Evolutionary conservation across 768 basidiomycete genomes (phyloP), one percentile per base, ranked within the genome.

Genomic region (Dictyophora rubrovolvata): DNA sequence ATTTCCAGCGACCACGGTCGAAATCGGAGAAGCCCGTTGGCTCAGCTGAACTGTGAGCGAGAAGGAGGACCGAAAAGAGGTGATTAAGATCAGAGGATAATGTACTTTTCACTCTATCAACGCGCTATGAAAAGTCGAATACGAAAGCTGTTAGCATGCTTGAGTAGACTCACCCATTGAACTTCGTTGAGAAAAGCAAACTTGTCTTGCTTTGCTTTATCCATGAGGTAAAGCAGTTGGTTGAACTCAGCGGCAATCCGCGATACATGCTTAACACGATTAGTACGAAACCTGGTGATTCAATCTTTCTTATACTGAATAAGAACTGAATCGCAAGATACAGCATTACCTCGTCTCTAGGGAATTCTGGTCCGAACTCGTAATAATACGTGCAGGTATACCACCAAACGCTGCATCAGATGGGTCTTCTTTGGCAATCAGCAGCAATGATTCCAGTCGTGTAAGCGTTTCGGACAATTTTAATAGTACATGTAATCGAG

Each of bases 381-480:
- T 23, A 10, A 47, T 20, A n/a, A 17, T 46, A n/a, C 55, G 23
- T 23, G 16, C 11, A 46, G 33, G 50, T 74, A 69, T 18, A 67
- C 65, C 9, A 74, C 66, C 21, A 75, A 60, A 73, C 34, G 73
- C 67, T 52, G 69, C 68, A 6, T 53, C 57, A 33, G 69, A 65
- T 42, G 66, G 69, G 35, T 71, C 73, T 42, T 71, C 79, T 50
- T 80, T 71, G 37, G 84, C 61, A 59, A 92, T 90, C 16, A 85
- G 73, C 17, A 98, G 77, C 21, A 99, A 77, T 5, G 83, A 85
- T 69, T 99, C 96, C 5, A 97, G 80, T 54, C 96, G 84, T 12
- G 83, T 80, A 17, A 95, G 80, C 16, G 90, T 91, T 65, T 98
- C 96, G 23, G 94, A 93, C 50, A 98, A 85, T 71, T 92, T 92